A percentile compares a stretch with the other conserved stretches of the same genome.
phyloP scores from a whole-genome alignment of 805 yeast species.

The Candida sakaeoensis region DNA sequence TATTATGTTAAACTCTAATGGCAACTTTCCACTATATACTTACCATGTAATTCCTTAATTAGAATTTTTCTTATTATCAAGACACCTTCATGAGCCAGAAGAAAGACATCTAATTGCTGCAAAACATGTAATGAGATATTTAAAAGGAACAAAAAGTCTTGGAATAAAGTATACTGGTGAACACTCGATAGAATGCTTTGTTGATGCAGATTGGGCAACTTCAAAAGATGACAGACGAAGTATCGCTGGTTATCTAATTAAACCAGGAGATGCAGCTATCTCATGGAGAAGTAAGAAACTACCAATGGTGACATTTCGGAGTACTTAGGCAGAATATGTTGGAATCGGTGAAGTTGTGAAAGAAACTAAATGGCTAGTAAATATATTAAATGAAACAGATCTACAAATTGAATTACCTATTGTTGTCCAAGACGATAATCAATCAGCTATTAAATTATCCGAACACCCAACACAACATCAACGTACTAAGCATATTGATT shows the following conservation, averaged over 20 bases:
- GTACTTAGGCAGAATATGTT: slow-evolving; percentile 2
- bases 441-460: neutral
- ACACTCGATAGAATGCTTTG: neutral
- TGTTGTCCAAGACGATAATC: neutral
- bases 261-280: neutral
- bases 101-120: neutral
- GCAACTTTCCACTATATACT: no score
- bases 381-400: neutral
- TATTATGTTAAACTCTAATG: no score
- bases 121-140: neutral
- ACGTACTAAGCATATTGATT: neutral
- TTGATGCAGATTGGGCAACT: slow-evolving; percentile 1
- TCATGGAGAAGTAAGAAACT: neutral
- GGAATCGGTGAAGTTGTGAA: neutral
- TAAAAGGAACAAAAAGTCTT: neutral
- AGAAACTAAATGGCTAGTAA: neutral
- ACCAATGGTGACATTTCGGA: slow-evolving; percentile 1
- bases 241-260: neutral
- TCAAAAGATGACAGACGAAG: slow-evolving; percentile 1
- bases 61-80: no score
- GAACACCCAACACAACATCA: neutral
- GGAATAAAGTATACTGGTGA: neutral
- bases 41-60: no score
- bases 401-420: neutral
- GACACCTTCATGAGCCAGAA: neutral